Base-by-base conservation (phyloP, 768 basidiomycete species). In the Gyrodon lividus region DNA sequence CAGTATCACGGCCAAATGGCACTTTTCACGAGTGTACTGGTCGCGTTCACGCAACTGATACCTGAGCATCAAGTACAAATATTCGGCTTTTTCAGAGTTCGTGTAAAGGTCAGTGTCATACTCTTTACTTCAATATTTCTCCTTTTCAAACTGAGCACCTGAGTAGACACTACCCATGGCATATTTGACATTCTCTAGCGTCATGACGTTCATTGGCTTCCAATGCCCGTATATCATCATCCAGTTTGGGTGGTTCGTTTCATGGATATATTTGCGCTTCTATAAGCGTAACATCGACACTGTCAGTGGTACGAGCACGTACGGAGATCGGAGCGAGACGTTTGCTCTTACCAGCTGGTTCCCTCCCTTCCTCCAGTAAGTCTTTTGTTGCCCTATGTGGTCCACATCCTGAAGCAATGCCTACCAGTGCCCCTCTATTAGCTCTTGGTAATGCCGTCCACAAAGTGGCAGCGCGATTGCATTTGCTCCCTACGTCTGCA, bases 231-330 rank as follows among this genome's bases (percentile, higher is more conserved):
- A 84, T 76, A 92, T 95, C 45, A 73, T 94, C 63, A 94, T 98
- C 57, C 97, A 99, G 65, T 99, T 98, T 67, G 97, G 96, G n/a
- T 99, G 96, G 93, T 87, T 97, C 50, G 89, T 94, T 7, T 81
- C 89, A 28, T 99, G 93, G 89, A 78, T 91, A 48, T 99, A 97
- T 72, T 81, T 99, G 30, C 85, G 97, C 33, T 98, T 99, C 76
- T 93, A 98, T 78, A 98, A 98, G 74, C 86, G 88, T 68, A 89
- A 87, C 62, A 72, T 75, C 30, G 89, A 92, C 51, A 67, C 79
- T 0, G 65, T 82, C 30, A 80, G 78, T 42, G 86, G 87, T 4
- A 73, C 73, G 5, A 79, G 76, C n/a, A 80, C 83, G 4, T 88
- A 96, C 61, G 97, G 97, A 17, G 97, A 99, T 67, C 77, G 94